Evolutionary conservation across 2,329 filamentous ascomycete species (phyloP), one percentile per base, ranked within the genome.

Genomic region (Rutstroemia sp.): DNA sequence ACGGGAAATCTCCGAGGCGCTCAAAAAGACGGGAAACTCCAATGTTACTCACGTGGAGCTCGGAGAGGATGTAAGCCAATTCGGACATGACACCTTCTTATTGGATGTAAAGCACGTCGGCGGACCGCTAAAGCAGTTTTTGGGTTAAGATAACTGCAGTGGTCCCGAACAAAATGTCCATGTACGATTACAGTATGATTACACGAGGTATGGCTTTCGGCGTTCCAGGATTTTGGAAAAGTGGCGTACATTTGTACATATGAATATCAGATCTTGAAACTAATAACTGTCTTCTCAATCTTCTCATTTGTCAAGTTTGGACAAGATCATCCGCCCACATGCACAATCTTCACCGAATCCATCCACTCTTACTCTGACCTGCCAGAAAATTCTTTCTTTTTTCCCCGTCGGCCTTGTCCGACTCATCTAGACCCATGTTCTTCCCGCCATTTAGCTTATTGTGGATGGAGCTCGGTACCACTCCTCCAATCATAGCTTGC

Each of bases 21-120:
- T 99, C 61, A 82, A 84, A 58, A 79, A 81, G 37, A 81, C 81
- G 0, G 94, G 94, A 0, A 97, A 96, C 67, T 78, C 82, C 59
- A 83, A 81, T 34, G 92, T 99, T 0, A 86, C 84, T 46, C 91
- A 99, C 71, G 81, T 94, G 14, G 94, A 99, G 75, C 75, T 99
- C 50, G 94, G 92, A 37, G 90, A 97, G 74, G 91, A 97, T 73
- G 83, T 94, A 72, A 96, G 91, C 66, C 73, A 95, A 65, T 99
- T 99, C 70, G 94, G 94, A 0, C 94, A 99, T 68, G 94, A 99
- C 69, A 97, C 92, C 0, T 99, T 99, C 70, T 72, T 99, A 67
- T 75, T 99, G 45, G 94, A 99, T 72, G 73, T 97, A 57, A 85
- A 96, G 73, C 88, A 96, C 64, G 89, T 99, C 50, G 94, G 94